These are phyloP conservation scores for Blastomyces gilchristii DNA, from an alignment of 2,329 filamentous ascomycete genomes.

Conservation along the genomic window DNA sequence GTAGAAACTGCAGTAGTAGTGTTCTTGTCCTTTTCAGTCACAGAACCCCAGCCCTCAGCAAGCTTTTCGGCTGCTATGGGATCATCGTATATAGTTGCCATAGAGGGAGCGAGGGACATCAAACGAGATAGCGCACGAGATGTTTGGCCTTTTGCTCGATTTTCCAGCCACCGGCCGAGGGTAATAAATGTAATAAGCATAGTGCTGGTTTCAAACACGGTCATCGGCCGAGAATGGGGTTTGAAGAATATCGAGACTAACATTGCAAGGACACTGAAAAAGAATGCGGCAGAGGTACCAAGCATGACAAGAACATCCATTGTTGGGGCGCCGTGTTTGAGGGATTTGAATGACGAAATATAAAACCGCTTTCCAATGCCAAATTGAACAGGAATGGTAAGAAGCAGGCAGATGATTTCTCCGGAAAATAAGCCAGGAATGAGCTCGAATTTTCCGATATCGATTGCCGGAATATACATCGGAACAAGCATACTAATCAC, in stretches of 20 bases:
- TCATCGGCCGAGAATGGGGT: constrained; percentile 70
- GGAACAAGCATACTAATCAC: constrained; percentile 88
- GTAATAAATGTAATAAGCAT: constrained; percentile 97
- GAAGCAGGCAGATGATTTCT: constrained; percentile 68
- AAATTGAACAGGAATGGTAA: constrained; percentile 92
- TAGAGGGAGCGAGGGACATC: constrained; percentile 92
- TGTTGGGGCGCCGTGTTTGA: constrained; percentile 83
- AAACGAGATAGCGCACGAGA: constrained; percentile 84
- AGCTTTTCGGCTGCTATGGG: constrained; percentile 88
- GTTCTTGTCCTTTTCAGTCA: constrained; percentile 13
- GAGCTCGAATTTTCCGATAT: constrained; percentile 62
- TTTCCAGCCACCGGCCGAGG: constrained; percentile 83
- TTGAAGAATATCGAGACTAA: constrained; percentile 62
- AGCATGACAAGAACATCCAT: constrained; percentile 96
- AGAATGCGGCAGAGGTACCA: constrained; percentile 89
- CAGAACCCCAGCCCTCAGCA: constrained; percentile 61
- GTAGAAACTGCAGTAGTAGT: constrained; percentile 33
- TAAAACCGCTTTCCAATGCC: constrained; percentile 95
- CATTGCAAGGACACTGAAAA: constrained; percentile 88
- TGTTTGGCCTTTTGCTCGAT: constrained; percentile 89
- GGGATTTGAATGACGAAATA: constrained; percentile 78
- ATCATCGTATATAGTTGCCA: constrained; percentile 93
- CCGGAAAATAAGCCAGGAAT: constrained; percentile 73
- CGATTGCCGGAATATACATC: constrained; percentile 65
- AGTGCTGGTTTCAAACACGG: constrained; percentile 93